Percentiles rank a stretch among this genome's conserved stretches.
Evolutionary conservation across 2,329 filamentous ascomycete genomes (phyloP).

Genomic region (Pseudocercospora pini-densiflorae): DNA sequence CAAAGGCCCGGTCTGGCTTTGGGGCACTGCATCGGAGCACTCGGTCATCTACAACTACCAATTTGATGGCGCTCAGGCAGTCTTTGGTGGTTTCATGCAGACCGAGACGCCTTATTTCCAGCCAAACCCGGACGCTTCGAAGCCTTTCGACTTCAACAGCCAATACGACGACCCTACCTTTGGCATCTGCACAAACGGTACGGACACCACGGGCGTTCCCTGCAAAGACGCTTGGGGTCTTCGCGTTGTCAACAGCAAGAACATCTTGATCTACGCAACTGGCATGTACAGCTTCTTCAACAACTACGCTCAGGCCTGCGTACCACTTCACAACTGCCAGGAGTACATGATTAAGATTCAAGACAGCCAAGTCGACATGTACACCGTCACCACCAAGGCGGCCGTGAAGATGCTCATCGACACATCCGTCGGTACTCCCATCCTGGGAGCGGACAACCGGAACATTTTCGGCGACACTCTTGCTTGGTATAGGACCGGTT

Average conservation of each 20-base stretch:
- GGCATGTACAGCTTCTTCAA: slow-evolving; percentile 65
- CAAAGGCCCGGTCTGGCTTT: slow-evolving; percentile 57
- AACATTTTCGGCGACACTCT: slow-evolving; percentile 56
- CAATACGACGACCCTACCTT: slow-evolving; percentile 51
- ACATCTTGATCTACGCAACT: slow-evolving; percentile 52
- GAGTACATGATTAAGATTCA: slow-evolving; percentile 54
- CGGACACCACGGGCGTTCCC: slow-evolving; percentile 21
- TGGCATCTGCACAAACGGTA: slow-evolving; percentile 37
- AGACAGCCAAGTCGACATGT: slow-evolving; percentile 50
- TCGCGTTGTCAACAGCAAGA: slow-evolving; percentile 43
- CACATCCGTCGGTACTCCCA: slow-evolving; percentile 40
- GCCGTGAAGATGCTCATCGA: slow-evolving; percentile 55
- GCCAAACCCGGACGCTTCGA: slow-evolving; percentile 59
- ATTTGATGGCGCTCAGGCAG: slow-evolving; percentile 54
- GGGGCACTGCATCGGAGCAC: slow-evolving; percentile 59
- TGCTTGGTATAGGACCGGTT: slow-evolving; percentile 37
- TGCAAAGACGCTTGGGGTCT: slow-evolving; percentile 54
- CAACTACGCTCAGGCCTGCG: slow-evolving; percentile 59
- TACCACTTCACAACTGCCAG: slow-evolving; percentile 56
- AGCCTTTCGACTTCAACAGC: slow-evolving; percentile 58
- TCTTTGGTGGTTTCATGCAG: slow-evolving; percentile 58
- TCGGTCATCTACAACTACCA: slow-evolving; percentile 61
- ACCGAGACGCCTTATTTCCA: slow-evolving; percentile 59
- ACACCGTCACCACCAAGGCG: slow-evolving; percentile 55
- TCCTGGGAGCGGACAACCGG: slow-evolving; percentile 51